Evolutionary conservation across 129 eudicot genomes (phyloP).

Genomic region (Centella asiatica): DNA sequence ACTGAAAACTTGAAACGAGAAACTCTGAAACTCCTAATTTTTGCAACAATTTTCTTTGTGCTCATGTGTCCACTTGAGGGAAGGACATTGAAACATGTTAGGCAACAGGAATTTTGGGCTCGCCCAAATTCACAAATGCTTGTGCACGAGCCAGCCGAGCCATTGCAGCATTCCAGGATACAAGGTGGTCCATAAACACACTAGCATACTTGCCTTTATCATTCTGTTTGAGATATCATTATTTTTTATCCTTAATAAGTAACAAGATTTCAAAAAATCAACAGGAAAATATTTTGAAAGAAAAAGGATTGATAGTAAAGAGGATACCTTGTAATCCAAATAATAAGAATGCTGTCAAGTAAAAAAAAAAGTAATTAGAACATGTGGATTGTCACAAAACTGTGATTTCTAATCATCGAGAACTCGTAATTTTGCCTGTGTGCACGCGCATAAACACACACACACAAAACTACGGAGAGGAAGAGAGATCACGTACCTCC

Average conservation of each 20-base stretch:
- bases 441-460: slow-evolving; percentile 2
- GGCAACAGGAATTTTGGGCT: slow-evolving; percentile 89
- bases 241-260: not conserved
- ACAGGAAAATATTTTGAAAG: not conserved
- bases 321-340: slow-evolving; percentile 75
- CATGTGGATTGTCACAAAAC: not conserved
- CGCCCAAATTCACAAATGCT: slow-evolving; percentile 89
- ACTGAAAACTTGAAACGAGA: too few relatives aligned
- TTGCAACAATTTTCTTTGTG: not conserved
- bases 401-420: too few relatives aligned
- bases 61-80: not conserved
- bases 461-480: slow-evolving; percentile 21
- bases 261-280: not conserved
- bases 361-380: slow-evolving; percentile 11
- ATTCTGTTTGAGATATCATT: slow-evolving; percentile 35
- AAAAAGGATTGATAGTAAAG: not conserved
- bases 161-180: slow-evolving; percentile 81
- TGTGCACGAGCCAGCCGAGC: slow-evolving; percentile 77
- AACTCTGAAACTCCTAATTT: not conserved
- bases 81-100: slow-evolving; percentile 10
- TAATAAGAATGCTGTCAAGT: slow-evolving; percentile 90
- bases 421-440: not conserved
- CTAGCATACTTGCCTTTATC: slow-evolving; percentile 56
- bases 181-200: slow-evolving; percentile 72
- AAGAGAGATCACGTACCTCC: slow-evolving; percentile 62